phyloP scores from a whole-genome alignment of 176 grass and related monocot genomes.

The Oryza officinalis region DNA sequence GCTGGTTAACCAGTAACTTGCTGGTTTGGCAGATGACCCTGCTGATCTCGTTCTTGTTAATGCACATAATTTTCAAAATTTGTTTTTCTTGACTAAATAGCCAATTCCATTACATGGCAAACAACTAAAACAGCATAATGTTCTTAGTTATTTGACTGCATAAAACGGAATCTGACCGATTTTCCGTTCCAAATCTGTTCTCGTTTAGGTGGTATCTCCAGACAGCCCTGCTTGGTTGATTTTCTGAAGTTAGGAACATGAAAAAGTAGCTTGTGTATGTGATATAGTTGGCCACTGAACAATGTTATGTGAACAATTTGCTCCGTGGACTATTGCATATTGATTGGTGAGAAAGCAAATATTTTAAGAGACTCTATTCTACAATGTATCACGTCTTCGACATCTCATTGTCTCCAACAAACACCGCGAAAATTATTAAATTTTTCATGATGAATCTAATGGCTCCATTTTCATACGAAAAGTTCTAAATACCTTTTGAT shows the following conservation, averaged over 20 bases:
- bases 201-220: constrained; percentile 3
- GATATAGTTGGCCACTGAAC: background rate
- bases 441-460: background rate
- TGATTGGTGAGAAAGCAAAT: background rate
- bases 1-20: background rate
- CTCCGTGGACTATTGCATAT: background rate
- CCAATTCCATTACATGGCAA: background rate
- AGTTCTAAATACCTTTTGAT: background rate
- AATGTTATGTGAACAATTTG: background rate
- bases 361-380: background rate
- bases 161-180: background rate
- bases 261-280: background rate
- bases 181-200: background rate
- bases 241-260: background rate
- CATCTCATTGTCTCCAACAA: background rate
- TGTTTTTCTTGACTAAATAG: background rate
- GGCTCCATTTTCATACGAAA: background rate
- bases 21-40: background rate
- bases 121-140: background rate
- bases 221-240: background rate
- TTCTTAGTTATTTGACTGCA: background rate
- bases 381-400: background rate
- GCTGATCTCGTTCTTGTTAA: background rate
- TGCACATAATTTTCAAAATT: background rate
- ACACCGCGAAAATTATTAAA: background rate